Base-by-base conservation (phyloP, 2,329 filamentous ascomycete genomes). In the Tolypocladium ophioglossoides region DNA sequence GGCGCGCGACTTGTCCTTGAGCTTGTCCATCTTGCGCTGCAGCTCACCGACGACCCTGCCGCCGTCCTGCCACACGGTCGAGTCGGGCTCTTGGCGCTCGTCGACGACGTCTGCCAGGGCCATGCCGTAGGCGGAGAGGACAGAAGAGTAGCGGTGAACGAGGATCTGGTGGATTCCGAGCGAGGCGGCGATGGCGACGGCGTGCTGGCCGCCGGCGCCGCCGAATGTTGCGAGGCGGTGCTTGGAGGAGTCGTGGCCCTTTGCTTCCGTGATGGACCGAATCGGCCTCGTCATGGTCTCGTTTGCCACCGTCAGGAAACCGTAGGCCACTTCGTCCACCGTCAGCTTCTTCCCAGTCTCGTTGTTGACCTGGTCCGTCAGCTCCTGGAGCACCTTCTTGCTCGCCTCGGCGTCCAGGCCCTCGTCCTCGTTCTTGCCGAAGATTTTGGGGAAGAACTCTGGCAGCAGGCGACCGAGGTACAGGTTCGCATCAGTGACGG, bases 1-100 rank as follows among this genome's bases (percentile, higher is more conserved):
- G 20, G 76, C 72, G 0, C 75, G 79, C 0, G 89, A 91, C 64
- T 86, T 89, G n/a, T 80, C 77, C 71, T 88, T 92, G 39, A 96
- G 76, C 49, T 88, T 85, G 22, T 83, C 77, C 79, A 96, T 88
- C 70, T 91, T 94, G 30, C 70, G 71, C 62, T 84, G 80, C 18
- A 96, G 72, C 41, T 84, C 83, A 9, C 78, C 70, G 6, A 84
- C 76, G 0, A 82, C 80, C 1, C 78, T 76, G 37, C 77, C 77
- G 14, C 77, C 67, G 20, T 84, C 81, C 16, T 77, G 76, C 81
- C 82, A 85, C 7, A 85, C 73, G 18, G 75, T 74, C 2, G 83
- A 84, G 39, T 84, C 66, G 14, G 72, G 73, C 20, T 68, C 66
- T 32, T 70, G 68, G 20, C 62, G 62, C 57, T 76, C 72, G 7